Evolutionary conservation across 192 early-diverging fungal genomes (phyloP), one percentile per base, ranked within the genome.

Genomic region (Umbelopsis ramanniana): DNA sequence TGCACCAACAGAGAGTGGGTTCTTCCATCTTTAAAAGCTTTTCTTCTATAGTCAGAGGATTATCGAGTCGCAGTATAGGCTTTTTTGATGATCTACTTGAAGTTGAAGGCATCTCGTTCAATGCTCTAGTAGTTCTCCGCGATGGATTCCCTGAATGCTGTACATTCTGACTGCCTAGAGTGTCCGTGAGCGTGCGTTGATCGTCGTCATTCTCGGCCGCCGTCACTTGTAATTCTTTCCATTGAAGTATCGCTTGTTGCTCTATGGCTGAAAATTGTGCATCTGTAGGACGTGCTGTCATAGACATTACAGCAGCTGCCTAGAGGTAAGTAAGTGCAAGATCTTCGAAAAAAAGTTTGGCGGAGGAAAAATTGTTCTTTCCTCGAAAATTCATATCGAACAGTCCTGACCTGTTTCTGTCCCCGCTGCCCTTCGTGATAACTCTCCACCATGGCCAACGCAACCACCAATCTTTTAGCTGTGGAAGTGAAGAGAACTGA

Each of bases 401-500:
- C 53, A 54, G 53, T 54, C 53, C 53, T 54, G 53, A 22, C 22
- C 52, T 9, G 19, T 24, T 54, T 7, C 22, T 54, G 23, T 10
- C 9, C 53, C 50, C 53, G 23, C 33, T 29, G 35, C 6, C 5
- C 57, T 57, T 63, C 29, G 19, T 37, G 17, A 19, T 37, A 37
- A 29, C 33, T 14, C 33, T 37, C 29, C 26, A 29, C 26, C 12
- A 63, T 63, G 57, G 57, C 57, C 2, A 63, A 37, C 57, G 57
- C 19, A 29, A 12, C 33, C 3, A 74, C 86, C 35, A 90, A 90
- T 73, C 82, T 91, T 57, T 78, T 89, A 12, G 72, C 84, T 7
- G 75, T 86, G 67, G 83, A 83, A 53, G 83, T 86, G 52, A 91
- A 91, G 70, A 60, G 73, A 52, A 85, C 90, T 47, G 89, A 90